phyloP scores from a whole-genome alignment of 2,329 filamentous ascomycete genomes.

The Microdochium paspali region DNA sequence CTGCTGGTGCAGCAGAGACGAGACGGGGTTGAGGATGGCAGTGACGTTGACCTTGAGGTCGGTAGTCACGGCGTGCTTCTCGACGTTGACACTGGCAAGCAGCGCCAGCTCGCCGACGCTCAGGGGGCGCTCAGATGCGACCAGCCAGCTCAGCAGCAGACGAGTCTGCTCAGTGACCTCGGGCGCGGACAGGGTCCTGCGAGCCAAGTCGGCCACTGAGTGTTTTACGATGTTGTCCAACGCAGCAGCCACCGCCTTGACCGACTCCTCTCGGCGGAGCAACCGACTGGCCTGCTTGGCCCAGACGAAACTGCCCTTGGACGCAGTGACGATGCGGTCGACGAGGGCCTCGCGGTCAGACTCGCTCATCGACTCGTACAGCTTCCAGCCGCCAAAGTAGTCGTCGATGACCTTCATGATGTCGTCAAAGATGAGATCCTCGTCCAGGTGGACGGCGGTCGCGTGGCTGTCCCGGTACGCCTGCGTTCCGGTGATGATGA shows the following conservation, averaged over 20 bases:
- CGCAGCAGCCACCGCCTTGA: constrained; percentile 15
- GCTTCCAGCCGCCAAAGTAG: constrained; percentile 12
- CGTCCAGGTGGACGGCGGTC: constrained; percentile 16
- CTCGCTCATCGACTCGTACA: constrained; percentile 16
- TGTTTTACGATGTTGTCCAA: constrained; percentile 16
- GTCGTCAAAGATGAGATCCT: constrained; percentile 24
- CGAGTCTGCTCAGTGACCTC: constrained; percentile 19
- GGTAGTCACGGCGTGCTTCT: constrained; percentile 18
- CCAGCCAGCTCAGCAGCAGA: constrained; percentile 24
- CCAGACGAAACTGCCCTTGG: constrained; percentile 26
- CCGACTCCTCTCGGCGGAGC: constrained; percentile 14
- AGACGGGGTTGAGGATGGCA: constrained; percentile 16
- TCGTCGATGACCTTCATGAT: constrained; percentile 20
- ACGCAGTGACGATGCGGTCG: constrained; percentile 18
- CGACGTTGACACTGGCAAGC: constrained; percentile 17
- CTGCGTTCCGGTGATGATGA: constrained; percentile 19
- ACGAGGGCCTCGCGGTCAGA: constrained; percentile 21
- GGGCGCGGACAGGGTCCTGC: constrained; percentile 12
- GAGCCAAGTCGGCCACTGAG: constrained; percentile 20
- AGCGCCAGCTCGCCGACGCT: constrained; percentile 18
- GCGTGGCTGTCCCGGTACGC: constrained; percentile 2
- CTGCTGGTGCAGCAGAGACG: constrained; percentile 20
- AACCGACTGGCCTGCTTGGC: constrained; percentile 23
- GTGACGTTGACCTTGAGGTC: constrained; percentile 11
- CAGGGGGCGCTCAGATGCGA: constrained; percentile 23